Evolutionary conservation across 164 flowering plant species (phyloP), one percentile per base, ranked within the genome.

Genomic region (Hamamelis virginiana): DNA sequence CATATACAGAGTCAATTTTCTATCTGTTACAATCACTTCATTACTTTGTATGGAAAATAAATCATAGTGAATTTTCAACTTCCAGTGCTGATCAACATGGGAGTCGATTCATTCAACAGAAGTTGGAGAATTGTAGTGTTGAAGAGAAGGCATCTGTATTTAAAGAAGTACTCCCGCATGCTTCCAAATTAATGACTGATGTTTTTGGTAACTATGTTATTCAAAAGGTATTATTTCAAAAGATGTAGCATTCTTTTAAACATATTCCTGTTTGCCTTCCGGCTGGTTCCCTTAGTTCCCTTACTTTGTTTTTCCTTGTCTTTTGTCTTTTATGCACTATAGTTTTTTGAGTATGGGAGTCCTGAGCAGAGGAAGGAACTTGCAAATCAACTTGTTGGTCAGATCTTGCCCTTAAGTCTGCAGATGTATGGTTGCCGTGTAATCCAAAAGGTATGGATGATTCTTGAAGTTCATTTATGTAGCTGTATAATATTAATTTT

Each of bases 351-450:
- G 74, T 78, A 93, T 78, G 98, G 98, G 71, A 89, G 78, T 69
- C 61, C 80, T 62, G 85, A 81, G 18, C 96, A 93, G 78, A 83
- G 89, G 70, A 89, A 76, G 70, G 82, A 87, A 57, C 90, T 93
- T 48, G 96, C 90, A 25, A 70, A 87, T 67, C 85, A 87, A 78
- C 92, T 93, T 70, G 9, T 68, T 18, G 92, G 96, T 1, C 90
- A 86, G 55, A 83, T 93, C 61, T 68, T 89, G 70, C 63, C 85
- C 47, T 68, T 93, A 66, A 91, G 98, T 76, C 72, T 91, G 79
- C 98, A 93, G 76, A 93, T 93, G 97, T 93, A 90, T 78, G 98
- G 98, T 23, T 91, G 98, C 70, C 92, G 97, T 64, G 98, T 93
- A 14, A 93, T 93, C 65, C 97, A 91, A 73, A 91, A 93, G 98